Evolutionary conservation across 139 green algal species (phyloP).

Genomic region (Astrephomene gubernaculifera): DNA sequence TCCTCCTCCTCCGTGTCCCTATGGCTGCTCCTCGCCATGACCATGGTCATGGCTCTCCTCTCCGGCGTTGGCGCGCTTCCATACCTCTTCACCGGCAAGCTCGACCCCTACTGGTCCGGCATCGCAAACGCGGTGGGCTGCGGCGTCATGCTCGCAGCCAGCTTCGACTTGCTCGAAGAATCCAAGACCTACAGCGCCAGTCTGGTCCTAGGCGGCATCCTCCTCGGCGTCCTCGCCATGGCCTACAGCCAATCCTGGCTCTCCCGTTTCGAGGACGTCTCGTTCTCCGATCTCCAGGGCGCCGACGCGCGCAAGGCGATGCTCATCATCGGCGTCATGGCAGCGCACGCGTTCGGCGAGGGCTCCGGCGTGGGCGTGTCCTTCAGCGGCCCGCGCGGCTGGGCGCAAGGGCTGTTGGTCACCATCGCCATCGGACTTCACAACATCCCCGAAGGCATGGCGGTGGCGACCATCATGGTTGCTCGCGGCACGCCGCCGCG

Average conservation of each 20-base stretch:
- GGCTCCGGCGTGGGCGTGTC: constrained; percentile 94
- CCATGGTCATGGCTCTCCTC: constrained; percentile 70
- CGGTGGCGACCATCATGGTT: constrained; percentile 93
- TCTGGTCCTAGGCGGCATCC: constrained; percentile 77
- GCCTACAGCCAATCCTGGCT: constrained; percentile 56
- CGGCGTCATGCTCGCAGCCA: constrained; percentile 97
- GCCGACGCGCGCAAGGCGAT: constrained; percentile 85
- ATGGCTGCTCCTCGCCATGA: constrained; percentile 70
- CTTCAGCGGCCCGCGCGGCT: constrained; percentile 83
- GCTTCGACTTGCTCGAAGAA: constrained; percentile 96
- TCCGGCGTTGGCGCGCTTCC: constrained; percentile 79
- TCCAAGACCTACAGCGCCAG: constrained; percentile 75
- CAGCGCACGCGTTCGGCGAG: constrained; percentile 95
- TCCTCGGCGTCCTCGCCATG: constrained; percentile 85
- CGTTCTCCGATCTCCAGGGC: constrained; percentile 83
- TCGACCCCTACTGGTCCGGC: constrained; percentile 64
- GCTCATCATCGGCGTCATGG: constrained; percentile 97
- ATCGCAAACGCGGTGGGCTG: constrained; percentile 93
- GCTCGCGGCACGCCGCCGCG: constrained; percentile 76
- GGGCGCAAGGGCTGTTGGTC: constrained; percentile 89
- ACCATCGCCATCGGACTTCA: constrained; percentile 97
- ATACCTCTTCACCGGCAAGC: constrained; percentile 80
- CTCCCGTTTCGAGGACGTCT: constrained; percentile 64
- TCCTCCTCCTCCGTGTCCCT: constrained; percentile 13
- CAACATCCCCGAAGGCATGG: constrained; percentile 98